Evolutionary conservation across 2,329 filamentous ascomycete genomes (phyloP).

Genomic region (Bipolaris cookei): DNA sequence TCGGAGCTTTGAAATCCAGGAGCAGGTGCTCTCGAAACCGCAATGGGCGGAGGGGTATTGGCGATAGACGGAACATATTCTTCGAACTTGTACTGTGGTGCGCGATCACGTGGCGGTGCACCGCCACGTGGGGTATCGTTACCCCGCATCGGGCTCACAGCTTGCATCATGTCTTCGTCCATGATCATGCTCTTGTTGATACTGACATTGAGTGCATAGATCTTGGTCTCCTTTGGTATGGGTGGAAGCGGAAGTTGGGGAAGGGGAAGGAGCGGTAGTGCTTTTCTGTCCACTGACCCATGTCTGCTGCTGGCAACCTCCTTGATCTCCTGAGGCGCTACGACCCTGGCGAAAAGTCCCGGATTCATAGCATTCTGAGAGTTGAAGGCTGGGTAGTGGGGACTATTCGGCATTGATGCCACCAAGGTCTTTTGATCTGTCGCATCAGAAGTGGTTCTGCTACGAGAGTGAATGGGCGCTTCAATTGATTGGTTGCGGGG

Average conservation of each 20-base stretch:
- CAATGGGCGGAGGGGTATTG: conserved; percentile 12
- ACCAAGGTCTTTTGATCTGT: conserved; percentile 36
- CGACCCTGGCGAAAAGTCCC: conserved; percentile 22
- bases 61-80: conserved; percentile 30
- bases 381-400: conserved; percentile 25
- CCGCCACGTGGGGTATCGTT: conserved; percentile 18
- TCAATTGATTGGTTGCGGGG: conserved; percentile 23
- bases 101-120: conserved; percentile 23
- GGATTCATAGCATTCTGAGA: conserved; percentile 16
- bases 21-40: conserved; percentile 9
- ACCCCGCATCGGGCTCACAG: conserved; percentile 19
- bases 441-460: conserved; percentile 27
- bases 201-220: conserved; percentile 35
- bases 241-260: conserved; percentile 23
- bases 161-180: conserved; percentile 32
- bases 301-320: conserved; percentile 8
- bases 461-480: conserved; percentile 12
- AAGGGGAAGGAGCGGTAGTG: conserved; percentile 20
- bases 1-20: conserved; percentile 19
- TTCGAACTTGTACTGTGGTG: conserved; percentile 32
- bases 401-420: conserved; percentile 34
- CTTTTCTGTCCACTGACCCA: conserved; percentile 14
- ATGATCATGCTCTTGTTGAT: conserved; percentile 41
- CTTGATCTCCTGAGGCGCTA: conserved; percentile 11
- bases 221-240: conserved; percentile 24